Evolutionary conservation across 2,329 filamentous ascomycete species (phyloP).

Genomic region (Penicillium sp.): DNA sequence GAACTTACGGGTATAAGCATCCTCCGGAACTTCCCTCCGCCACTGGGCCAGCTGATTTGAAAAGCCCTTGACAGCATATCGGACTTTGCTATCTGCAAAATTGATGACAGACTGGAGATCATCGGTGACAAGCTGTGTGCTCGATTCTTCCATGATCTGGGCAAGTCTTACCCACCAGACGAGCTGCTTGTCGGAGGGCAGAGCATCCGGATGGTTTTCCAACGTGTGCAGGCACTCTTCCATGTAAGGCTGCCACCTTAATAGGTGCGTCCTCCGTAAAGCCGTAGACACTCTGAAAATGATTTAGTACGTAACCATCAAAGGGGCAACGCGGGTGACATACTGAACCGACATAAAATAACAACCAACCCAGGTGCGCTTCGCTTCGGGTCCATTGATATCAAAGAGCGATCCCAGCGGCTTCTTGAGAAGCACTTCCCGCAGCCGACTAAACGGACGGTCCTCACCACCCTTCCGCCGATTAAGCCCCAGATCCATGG

Average conservation of each 20-base stretch:
- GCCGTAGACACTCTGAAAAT: constrained; percentile 59
- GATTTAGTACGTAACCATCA: constrained; percentile 10
- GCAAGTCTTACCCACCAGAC: constrained; percentile 63
- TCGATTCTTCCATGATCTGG: constrained; percentile 69
- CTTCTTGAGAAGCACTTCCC: constrained; percentile 46
- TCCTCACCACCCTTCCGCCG: constrained; percentile 51
- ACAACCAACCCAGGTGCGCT: constrained; percentile 63
- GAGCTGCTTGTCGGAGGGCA: constrained; percentile 60
- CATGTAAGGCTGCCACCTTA: constrained; percentile 66
- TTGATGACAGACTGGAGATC: constrained; percentile 59
- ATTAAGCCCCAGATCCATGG: constrained; percentile 79
- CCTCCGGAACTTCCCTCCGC: constrained; percentile 56
- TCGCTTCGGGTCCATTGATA: constrained; percentile 59
- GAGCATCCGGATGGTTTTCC: constrained; percentile 58
- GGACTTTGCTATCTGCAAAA: constrained; percentile 65
- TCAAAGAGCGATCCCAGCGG: constrained; percentile 38
- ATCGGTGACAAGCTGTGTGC: constrained; percentile 68
- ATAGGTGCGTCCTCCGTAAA: constrained; percentile 60
- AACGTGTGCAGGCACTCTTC: constrained; percentile 64
- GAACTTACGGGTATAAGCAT: constrained; percentile 60
- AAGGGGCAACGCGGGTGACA: constrained; percentile 22
- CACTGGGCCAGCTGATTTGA: constrained; percentile 68
- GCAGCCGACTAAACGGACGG: constrained; percentile 40
- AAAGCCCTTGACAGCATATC: constrained; percentile 67
- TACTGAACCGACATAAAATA: constrained; percentile 64